A percentile compares a stretch with the other conserved stretches of the same genome.
These are phyloP conservation scores for Basipetospora chlamydospora DNA, from an alignment of 2,329 filamentous ascomycete species.

Conservation along the genomic window DNA sequence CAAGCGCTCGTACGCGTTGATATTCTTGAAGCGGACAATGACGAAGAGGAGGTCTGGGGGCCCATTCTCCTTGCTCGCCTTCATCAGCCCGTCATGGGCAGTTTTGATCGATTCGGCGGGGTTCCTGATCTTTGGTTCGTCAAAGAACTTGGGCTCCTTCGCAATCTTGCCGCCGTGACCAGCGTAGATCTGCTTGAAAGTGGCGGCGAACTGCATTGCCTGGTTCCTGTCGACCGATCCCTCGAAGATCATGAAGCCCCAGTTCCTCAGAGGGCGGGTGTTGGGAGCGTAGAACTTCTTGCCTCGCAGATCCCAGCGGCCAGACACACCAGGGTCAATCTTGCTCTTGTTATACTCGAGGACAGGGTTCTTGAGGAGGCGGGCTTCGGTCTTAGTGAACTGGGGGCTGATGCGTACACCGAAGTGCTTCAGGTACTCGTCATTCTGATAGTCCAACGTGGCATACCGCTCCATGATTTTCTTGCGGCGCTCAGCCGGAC, in stretches of 20 bases:
- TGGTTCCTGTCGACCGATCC: conserved; percentile 29
- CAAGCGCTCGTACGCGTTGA: conserved; percentile 62
- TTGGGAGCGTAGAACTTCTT: conserved; percentile 62
- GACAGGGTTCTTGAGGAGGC: conserved; percentile 54
- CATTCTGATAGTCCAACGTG: conserved; percentile 51
- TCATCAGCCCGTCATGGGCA: conserved; percentile 37
- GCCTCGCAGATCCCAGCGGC: conserved; percentile 77
- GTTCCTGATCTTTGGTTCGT: conserved; percentile 18
- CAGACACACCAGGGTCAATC: conserved; percentile 47
- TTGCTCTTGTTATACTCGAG: conserved; percentile 50
- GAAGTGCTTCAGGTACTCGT: conserved; percentile 58
- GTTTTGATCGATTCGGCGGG: conserved; percentile 11
- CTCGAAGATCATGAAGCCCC: conserved; percentile 59
- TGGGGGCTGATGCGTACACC: conserved; percentile 52
- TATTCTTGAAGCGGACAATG: conserved; percentile 57
- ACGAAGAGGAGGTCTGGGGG: conserved; percentile 68
- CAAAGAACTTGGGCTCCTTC: conserved; percentile 19
- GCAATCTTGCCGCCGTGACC: conserved; percentile 33
- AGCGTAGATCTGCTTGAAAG: conserved; percentile 30
- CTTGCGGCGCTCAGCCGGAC: conserved; percentile 50
- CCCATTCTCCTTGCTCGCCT: conserved; percentile 32
- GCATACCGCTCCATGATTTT: conserved; percentile 55
- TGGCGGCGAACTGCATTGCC: conserved; percentile 18
- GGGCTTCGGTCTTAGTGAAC: conserved; percentile 55
- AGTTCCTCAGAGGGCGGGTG: conserved; percentile 45